phyloP scores from a whole-genome alignment of 75 land plant genomes.

The Picea glauca region DNA sequence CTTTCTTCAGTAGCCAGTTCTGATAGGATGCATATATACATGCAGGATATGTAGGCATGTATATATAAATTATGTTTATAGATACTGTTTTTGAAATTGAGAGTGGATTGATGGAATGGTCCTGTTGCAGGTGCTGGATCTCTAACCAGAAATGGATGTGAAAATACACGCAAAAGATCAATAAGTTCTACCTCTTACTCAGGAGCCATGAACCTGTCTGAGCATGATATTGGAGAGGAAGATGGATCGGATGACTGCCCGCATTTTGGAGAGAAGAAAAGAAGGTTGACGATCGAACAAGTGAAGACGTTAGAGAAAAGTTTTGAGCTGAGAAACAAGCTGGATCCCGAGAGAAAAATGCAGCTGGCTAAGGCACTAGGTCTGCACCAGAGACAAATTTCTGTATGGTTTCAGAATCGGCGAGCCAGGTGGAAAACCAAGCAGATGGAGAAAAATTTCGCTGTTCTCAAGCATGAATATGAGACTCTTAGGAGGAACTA shows the following conservation, averaged over 20 bases:
- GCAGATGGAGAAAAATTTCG: slow-evolving; percentile 14
- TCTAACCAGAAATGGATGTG: not conserved
- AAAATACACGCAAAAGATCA: not conserved
- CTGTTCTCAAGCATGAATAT: slow-evolving; percentile 8
- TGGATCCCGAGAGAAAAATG: slow-evolving; percentile 12
- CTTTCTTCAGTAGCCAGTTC: not conserved
- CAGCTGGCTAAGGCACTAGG: slow-evolving; percentile 7
- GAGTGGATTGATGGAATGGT: not conserved
- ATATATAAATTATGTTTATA: not conserved
- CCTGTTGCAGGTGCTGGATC: not conserved
- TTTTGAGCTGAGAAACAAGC: slow-evolving; percentile 14
- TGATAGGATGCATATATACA: not conserved
- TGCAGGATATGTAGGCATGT: not conserved
- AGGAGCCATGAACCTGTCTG: not conserved
- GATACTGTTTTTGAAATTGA: not conserved
- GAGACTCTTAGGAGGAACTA: slow-evolving; percentile 10
- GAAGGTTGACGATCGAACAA: slow-evolving; percentile 9
- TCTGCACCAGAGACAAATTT: slow-evolving; percentile 13
- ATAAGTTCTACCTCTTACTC: not conserved
- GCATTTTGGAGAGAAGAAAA: slow-evolving; percentile 14
- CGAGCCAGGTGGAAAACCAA: slow-evolving; percentile 21
- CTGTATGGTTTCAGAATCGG: slow-evolving; percentile 21
- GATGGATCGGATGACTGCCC: not conserved
- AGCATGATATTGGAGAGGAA: not conserved
- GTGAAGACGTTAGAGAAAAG: slow-evolving; percentile 11